These are phyloP conservation scores for Przewalskia tangutica DNA, from an alignment of 257 asterid genomes.

Conservation along the genomic window DNA sequence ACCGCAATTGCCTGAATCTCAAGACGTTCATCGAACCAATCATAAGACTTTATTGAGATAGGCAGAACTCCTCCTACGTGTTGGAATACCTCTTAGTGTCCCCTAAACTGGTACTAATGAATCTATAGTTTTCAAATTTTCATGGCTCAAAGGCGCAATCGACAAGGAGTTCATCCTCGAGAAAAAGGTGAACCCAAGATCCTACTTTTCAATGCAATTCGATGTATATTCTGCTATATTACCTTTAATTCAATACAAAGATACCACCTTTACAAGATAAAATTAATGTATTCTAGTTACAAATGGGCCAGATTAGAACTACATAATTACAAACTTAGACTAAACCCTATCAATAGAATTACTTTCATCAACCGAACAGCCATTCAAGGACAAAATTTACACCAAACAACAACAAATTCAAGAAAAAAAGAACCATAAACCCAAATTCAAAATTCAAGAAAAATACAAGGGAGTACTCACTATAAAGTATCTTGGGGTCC, in stretches of 20 bases:
- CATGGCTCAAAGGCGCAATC: neutral
- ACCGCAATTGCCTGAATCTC: neutral
- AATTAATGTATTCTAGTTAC: neutral
- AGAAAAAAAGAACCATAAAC: neutral
- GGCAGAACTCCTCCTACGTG: neutral
- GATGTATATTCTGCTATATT: neutral
- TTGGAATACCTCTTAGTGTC: neutral
- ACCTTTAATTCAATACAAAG: neutral
- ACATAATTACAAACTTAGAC: neutral
- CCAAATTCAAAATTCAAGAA: neutral
- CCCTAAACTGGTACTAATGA: neutral
- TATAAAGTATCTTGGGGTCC: constrained; percentile 96
- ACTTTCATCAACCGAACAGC: neutral
- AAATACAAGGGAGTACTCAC: constrained; percentile 34
- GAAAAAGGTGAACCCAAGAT: neutral
- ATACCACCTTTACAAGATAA: neutral
- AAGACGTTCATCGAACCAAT: too few species aligned
- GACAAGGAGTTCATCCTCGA: neutral
- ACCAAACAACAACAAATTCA: neutral
- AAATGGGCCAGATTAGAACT: neutral
- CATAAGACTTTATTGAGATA: neutral
- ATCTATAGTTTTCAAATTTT: neutral
- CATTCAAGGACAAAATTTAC: neutral
- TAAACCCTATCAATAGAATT: neutral
- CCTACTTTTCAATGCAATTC: neutral